These are phyloP conservation scores for Sclerotinia sclerotiorum DNA, from an alignment of 2,329 filamentous ascomycete species.

Conservation along the genomic window DNA sequence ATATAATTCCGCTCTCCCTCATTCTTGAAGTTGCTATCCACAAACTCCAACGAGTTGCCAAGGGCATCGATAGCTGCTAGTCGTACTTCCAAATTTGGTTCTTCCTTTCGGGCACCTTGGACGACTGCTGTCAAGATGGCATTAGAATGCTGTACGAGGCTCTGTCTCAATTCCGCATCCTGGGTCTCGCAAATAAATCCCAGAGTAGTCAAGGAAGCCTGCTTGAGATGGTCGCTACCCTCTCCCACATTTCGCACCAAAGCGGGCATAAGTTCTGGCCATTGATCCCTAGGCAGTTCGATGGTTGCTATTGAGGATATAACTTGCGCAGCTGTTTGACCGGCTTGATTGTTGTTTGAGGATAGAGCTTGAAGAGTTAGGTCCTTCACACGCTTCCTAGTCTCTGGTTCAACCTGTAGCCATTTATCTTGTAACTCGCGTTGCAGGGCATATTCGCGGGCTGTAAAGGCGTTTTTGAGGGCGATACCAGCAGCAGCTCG, in stretches of 20 bases:
- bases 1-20: slow-evolving; percentile 99
- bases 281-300: slow-evolving; percentile 89
- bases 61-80: slow-evolving; percentile 90
- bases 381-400: slow-evolving; percentile 85
- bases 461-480: slow-evolving; percentile 96
- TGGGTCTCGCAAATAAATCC: slow-evolving; percentile 98
- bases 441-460: slow-evolving; percentile 83
- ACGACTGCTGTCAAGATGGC: slow-evolving; percentile 97
- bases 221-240: slow-evolving; percentile 85
- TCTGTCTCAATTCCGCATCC: slow-evolving; percentile 79
- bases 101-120: slow-evolving; percentile 95
- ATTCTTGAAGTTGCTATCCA: slow-evolving; percentile 97
- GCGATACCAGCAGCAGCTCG: slow-evolving; percentile 93
- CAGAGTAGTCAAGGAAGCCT: slow-evolving; percentile 91
- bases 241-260: slow-evolving; percentile 91
- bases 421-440: slow-evolving; percentile 92
- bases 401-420: slow-evolving; percentile 77
- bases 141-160: slow-evolving; percentile 85
- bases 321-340: slow-evolving; percentile 89
- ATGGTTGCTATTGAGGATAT: slow-evolving; percentile 93
- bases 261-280: slow-evolving; percentile 84
- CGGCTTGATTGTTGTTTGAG: slow-evolving; percentile 77
- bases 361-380: slow-evolving; percentile 84
- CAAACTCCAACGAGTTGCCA: slow-evolving; percentile 95
- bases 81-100: slow-evolving; percentile 86